Base-by-base conservation (phyloP, 2,329 filamentous ascomycete species). In the Phyllosticta capitalensis region DNA sequence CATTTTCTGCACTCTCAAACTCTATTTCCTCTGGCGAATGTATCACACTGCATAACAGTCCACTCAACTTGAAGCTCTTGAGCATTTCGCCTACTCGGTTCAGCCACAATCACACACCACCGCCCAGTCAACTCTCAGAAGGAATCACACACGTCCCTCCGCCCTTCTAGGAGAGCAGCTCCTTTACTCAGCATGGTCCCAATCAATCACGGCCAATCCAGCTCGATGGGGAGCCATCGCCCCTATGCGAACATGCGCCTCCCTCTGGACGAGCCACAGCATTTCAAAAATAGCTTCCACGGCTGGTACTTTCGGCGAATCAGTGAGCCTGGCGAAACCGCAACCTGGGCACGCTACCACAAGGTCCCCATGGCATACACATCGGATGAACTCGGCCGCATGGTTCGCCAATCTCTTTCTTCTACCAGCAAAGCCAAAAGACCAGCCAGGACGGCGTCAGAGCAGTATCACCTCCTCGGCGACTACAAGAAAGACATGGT, bases 251-350 rank as follows among this genome's bases (percentile, higher is more conserved):
- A 58, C 51, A 50, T 22, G 19, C 51, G 20, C n/a, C 56, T 51
- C 10, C 56, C 56, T 9, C 33, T 58, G n/a, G 22, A 24, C 5
- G 28, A 48, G 28, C 50, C 52, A 20, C 55, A 38, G 17, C 56
- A 30, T 7, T 21, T 58, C 21, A 4, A 12, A 9, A 51, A 38
- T n/a, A 58, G 14, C 17, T 58, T 54, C 56, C 51, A 54, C n/a
- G 56, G 56, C 20, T 58, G 56, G 56, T 49, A 51, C 14, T 58
- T 58, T 51, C 56, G 56, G 33, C 52, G 54, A 12, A 24, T 20
- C n/a, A 24, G 28, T 51, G 30, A 48, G 56, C 56, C 56, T 6
- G 56, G 56, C 33, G 6, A 28, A n/a, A 19, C 20, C 5, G 17
- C 56, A 24, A 45, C 56, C 10, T 58, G 56, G 56, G 21, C 51